Evolutionary conservation across 331 rosid genomes (phyloP).

Genomic region (Telfairia occidentalis): DNA sequence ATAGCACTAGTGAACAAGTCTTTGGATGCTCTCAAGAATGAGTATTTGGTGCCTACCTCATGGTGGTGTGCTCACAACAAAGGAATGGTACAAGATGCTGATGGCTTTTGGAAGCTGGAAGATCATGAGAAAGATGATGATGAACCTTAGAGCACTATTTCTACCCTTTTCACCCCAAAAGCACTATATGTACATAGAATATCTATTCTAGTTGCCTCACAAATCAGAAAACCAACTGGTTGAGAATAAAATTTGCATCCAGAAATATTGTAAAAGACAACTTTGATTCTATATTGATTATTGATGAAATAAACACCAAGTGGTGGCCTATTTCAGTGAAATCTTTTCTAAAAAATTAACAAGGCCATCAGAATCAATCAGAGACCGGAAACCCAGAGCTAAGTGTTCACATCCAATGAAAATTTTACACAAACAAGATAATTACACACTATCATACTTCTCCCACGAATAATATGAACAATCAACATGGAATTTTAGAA

Average conservation of each 20-base stretch:
- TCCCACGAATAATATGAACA: not conserved
- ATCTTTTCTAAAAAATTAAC: not conserved
- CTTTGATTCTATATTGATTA: slow-evolving; percentile 5
- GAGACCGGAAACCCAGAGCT: not conserved
- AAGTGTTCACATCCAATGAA: not conserved
- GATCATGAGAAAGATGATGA: slow-evolving; percentile 28
- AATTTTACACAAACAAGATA: not conserved
- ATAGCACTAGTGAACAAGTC: slow-evolving; percentile 36
- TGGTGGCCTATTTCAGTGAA: not conserved
- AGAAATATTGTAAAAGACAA: not conserved
- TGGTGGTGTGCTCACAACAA: slow-evolving; percentile 47
- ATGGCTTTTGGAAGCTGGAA: slow-evolving; percentile 50
- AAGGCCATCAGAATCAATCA: not conserved
- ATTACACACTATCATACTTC: not conserved
- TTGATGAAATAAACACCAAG: not conserved
- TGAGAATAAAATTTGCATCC: not conserved
- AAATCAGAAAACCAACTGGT: not conserved
- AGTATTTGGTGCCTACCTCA: slow-evolving; percentile 34
- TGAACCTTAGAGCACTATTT: not conserved
- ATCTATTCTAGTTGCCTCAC: not conserved
- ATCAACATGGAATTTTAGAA: slow-evolving; percentile 63
- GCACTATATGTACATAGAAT: not conserved
- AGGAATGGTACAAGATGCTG: slow-evolving; percentile 43
- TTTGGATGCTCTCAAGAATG: slow-evolving; percentile 36
- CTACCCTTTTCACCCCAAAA: not conserved